A percentile compares a stretch with the other conserved stretches of the same genome.
Conservation (phyloP, 805 yeast species). For the Brettanomyces nanus region DNA sequence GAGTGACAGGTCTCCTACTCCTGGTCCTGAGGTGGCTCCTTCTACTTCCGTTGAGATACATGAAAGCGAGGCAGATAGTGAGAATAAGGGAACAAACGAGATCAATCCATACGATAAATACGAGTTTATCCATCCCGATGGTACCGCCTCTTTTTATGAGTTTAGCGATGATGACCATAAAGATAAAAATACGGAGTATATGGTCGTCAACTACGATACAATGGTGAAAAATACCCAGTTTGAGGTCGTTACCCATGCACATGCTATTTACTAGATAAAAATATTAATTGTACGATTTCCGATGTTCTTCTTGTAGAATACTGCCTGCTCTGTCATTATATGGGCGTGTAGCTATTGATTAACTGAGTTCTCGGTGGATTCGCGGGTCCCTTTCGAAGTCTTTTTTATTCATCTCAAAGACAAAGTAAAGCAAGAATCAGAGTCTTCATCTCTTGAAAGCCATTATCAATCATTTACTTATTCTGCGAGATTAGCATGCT, state of each 20-base stretch:
- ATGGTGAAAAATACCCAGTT: conserved; percentile 10
- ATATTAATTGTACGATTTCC: too few relatives aligned
- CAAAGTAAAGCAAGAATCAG: too few relatives aligned
- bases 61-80: neutral
- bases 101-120: conserved; percentile 1
- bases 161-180: conserved; percentile 10
- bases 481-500: too few relatives aligned
- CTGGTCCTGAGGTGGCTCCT: neutral
- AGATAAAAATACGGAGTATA: conserved; percentile 9
- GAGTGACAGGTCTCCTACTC: neutral
- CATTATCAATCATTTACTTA: too few relatives aligned
- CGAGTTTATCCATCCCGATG: conserved; percentile 13
- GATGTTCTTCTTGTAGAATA: too few relatives aligned
- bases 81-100: neutral
- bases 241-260: conserved; percentile 10
- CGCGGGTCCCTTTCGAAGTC: too few relatives aligned
- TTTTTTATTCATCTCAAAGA: too few relatives aligned
- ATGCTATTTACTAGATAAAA: conserved; percentile 3
- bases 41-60: neutral
- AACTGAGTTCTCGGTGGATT: too few relatives aligned
- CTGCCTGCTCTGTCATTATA: too few relatives aligned
- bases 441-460: too few relatives aligned
- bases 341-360: too few relatives aligned
- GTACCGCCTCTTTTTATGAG: conserved; percentile 8
- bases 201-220: conserved; percentile 17